Evolutionary conservation across 2,329 filamentous ascomycete genomes (phyloP).

Genomic region (Apiospora kogelbergensis): DNA sequence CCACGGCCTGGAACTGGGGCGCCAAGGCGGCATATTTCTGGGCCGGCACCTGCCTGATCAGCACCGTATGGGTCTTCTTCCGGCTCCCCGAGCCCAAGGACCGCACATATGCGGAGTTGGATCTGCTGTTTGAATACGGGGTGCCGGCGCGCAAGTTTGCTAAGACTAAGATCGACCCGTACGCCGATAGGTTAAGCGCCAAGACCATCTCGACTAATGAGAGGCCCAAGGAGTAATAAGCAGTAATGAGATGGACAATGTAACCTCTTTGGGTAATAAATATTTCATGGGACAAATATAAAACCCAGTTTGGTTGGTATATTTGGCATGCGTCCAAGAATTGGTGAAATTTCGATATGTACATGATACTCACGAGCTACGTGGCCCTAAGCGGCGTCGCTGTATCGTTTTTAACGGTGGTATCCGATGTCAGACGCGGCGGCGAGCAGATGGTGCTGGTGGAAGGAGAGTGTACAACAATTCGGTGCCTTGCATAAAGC

Average conservation of each 20-base stretch:
- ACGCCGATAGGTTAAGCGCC: slow-evolving; percentile 19
- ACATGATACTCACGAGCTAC: background rate
- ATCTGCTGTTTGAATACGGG: slow-evolving; percentile 40
- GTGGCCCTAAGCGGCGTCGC: background rate
- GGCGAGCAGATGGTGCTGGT: no score
- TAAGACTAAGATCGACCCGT: slow-evolving; percentile 38
- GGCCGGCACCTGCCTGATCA: slow-evolving; percentile 47
- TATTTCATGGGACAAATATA: no score
- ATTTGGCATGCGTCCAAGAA: no score
- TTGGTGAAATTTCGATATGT: no score
- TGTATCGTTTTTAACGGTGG: background rate
- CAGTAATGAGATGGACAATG: background rate
- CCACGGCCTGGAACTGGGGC: slow-evolving; percentile 47
- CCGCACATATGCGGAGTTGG: slow-evolving; percentile 44
- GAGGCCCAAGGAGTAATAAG: background rate
- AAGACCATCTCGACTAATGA: background rate
- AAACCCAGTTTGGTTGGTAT: background rate
- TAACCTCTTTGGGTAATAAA: background rate
- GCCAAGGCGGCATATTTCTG: slow-evolving; percentile 48
- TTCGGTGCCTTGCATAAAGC: background rate
- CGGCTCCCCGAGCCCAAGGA: slow-evolving; percentile 55
- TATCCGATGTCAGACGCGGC: background rate
- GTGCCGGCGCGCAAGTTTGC: slow-evolving; percentile 42
- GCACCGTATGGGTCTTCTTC: slow-evolving; percentile 49
- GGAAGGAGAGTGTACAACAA: no score